Conservation (phyloP, 352 stramenopile genomes). For the Globisporangium middletonii region DNA sequence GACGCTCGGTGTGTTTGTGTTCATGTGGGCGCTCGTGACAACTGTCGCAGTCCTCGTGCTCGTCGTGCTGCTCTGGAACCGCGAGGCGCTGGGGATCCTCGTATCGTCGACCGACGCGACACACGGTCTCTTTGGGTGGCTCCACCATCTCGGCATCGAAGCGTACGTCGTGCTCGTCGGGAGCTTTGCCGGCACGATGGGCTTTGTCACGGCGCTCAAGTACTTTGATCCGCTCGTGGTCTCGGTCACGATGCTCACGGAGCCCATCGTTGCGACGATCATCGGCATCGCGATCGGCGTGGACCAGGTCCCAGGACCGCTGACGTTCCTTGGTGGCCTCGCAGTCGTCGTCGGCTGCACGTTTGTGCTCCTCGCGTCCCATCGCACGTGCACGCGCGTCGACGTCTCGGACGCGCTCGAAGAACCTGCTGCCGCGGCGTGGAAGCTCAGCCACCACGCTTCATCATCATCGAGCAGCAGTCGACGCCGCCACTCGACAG, state of each 20-base stretch:
- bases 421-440: neutral
- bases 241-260: constrained; percentile 47
- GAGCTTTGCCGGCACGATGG: constrained; percentile 43
- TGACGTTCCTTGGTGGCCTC: constrained; percentile 35
- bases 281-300: constrained; percentile 39
- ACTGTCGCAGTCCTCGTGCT: constrained; percentile 24
- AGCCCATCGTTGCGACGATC: constrained; percentile 42
- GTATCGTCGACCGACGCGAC: constrained; percentile 11
- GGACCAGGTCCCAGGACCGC: constrained; percentile 23
- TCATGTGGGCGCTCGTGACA: constrained; percentile 36
- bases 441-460: neutral
- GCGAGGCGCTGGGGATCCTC: constrained; percentile 3
- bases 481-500: constrained; percentile 9
- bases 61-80: constrained; percentile 19
- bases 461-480: neutral
- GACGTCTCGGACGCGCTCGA: constrained; percentile 34
- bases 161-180: constrained; percentile 42
- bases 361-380: constrained; percentile 35
- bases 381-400: constrained; percentile 25
- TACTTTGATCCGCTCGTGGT: constrained; percentile 61
- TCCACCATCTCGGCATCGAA: constrained; percentile 41
- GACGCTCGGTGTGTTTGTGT: constrained; percentile 28
- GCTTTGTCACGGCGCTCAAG: constrained; percentile 43
- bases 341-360: constrained; percentile 31
- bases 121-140: constrained; percentile 35